Percentiles rank a stretch among this genome's conserved stretches.
These are phyloP conservation scores for Sugiyamaella boreocaroliniensis DNA, from an alignment of 805 yeast species.

Conservation along the genomic window DNA sequence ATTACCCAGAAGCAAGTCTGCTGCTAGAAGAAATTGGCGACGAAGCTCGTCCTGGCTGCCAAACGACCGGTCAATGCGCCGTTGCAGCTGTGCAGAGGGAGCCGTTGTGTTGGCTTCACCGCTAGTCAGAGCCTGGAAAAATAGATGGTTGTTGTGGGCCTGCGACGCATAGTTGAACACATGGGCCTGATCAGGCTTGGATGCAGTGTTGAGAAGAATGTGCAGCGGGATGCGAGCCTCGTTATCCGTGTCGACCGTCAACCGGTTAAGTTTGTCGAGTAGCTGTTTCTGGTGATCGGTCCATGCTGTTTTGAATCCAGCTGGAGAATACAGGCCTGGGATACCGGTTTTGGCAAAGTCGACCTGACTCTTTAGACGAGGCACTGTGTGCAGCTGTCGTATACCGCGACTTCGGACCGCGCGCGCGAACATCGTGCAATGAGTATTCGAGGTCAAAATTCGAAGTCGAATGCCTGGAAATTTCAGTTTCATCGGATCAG, in stretches of 20 bases:
- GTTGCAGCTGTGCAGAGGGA: conserved; percentile 28
- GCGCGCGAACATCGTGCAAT: background rate
- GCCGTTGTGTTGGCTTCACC: conserved; percentile 19
- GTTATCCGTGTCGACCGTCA: conserved; percentile 71
- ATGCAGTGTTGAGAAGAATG: conserved; percentile 54
- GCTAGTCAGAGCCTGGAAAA: conserved; percentile 53
- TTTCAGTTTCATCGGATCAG: background rate
- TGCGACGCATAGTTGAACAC: conserved; percentile 86
- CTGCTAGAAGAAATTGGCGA: conserved; percentile 60
- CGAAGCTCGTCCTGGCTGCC: conserved; percentile 75
- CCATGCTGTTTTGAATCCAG: conserved; percentile 75
- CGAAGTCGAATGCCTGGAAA: background rate
- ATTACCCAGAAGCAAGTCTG: conserved; percentile 71
- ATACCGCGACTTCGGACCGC: background rate
- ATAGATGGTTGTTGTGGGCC: conserved; percentile 86
- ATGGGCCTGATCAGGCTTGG: conserved; percentile 56
- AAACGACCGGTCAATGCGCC: conserved; percentile 53
- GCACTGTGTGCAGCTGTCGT: conserved; percentile 53
- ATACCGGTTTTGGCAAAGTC: conserved; percentile 44
- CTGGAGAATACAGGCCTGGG: conserved; percentile 54
- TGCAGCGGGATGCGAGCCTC: conserved; percentile 74
- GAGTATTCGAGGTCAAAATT: background rate
- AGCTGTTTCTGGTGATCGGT: conserved; percentile 61
- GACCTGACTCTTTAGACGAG: conserved; percentile 42
- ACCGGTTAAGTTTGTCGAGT: conserved; percentile 46